Conservation (phyloP, 495 filamentous ascomycete genomes). For the Penicillium antarcticum region DNA sequence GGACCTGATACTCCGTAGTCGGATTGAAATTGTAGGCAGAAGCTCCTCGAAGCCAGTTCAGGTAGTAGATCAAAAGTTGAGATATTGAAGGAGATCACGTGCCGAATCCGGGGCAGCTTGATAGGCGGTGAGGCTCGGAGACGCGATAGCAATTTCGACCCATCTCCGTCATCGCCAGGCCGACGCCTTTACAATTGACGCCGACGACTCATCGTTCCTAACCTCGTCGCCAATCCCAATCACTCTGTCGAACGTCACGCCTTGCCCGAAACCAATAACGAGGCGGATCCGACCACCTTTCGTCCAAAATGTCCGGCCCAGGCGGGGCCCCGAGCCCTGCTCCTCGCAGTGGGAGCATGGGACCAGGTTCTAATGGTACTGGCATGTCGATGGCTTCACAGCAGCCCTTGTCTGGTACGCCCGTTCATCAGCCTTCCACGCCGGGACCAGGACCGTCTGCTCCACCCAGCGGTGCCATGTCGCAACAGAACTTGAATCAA, state of each 20-base stretch:
- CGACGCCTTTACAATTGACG: not conserved
- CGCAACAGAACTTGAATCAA: conserved; percentile 88
- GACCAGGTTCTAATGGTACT: conserved; percentile 40
- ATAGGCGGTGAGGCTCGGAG: conserved; percentile 5
- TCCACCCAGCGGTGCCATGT: conserved; percentile 50
- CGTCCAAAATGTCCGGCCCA: conserved; percentile 40
- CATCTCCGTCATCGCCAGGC: not conserved
- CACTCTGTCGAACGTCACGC: not conserved
- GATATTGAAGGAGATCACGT: conserved; percentile 16
- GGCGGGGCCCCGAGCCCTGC: conserved; percentile 47
- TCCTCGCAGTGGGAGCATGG: conserved; percentile 52
- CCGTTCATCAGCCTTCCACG: conserved; percentile 26
- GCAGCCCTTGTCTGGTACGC: conserved; percentile 38
- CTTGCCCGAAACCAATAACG: too few species aligned
- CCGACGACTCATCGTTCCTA: too few species aligned
- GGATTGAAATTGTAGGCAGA: not conserved
- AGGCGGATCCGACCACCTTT: not conserved
- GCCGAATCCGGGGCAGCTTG: conserved; percentile 18
- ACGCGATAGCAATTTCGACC: conserved; percentile 18
- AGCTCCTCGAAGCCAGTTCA: too few species aligned
- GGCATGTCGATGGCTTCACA: conserved; percentile 53
- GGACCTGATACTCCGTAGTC: not conserved
- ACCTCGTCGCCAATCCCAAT: not conserved
- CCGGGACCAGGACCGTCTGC: conserved; percentile 38
- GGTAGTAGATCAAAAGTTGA: not conserved